Conservation (phyloP, 306 rosid genomes). For the Prunus salicina region DNA sequence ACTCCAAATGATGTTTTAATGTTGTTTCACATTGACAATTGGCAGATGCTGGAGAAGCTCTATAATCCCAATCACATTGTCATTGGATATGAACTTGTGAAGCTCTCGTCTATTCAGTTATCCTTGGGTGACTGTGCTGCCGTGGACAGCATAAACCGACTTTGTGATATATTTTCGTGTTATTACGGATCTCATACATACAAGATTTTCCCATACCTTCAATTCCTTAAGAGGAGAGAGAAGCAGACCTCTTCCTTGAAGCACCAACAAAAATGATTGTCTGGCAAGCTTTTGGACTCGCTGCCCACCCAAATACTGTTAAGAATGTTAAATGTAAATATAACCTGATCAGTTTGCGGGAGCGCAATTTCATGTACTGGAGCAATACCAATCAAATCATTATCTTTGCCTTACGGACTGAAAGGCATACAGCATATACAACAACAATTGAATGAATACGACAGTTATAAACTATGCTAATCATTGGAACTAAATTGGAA, state of each 20-base stretch:
- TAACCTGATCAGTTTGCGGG: neutral
- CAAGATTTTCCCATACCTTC: conserved; percentile 57
- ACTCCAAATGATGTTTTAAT: neutral
- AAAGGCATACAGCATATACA: neutral
- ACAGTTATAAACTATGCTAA: neutral
- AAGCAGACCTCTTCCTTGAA: neutral
- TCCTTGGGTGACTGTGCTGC: conserved; percentile 46
- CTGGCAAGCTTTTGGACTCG: neutral
- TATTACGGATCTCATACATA: conserved; percentile 59
- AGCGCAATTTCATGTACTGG: too few relatives aligned
- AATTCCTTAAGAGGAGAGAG: conserved; percentile 31
- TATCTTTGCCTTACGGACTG: neutral
- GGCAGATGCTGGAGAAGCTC: conserved; percentile 80
- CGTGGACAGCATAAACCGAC: conserved; percentile 40
- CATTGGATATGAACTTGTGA: conserved; percentile 78
- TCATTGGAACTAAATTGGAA: neutral
- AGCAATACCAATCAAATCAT: conserved; percentile 5
- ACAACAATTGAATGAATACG: neutral
- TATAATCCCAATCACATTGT: conserved; percentile 65
- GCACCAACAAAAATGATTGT: conserved; percentile 16
- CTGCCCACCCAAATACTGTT: neutral
- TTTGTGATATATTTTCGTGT: conserved; percentile 48
- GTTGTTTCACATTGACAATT: conserved; percentile 3
- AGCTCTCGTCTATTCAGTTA: conserved; percentile 75
- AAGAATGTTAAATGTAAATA: neutral